A percentile compares a stretch with the other conserved stretches of the same genome.
Evolutionary conservation across 192 early-diverging fungal genomes (phyloP).

Genomic region (Gigaspora rosea): DNA sequence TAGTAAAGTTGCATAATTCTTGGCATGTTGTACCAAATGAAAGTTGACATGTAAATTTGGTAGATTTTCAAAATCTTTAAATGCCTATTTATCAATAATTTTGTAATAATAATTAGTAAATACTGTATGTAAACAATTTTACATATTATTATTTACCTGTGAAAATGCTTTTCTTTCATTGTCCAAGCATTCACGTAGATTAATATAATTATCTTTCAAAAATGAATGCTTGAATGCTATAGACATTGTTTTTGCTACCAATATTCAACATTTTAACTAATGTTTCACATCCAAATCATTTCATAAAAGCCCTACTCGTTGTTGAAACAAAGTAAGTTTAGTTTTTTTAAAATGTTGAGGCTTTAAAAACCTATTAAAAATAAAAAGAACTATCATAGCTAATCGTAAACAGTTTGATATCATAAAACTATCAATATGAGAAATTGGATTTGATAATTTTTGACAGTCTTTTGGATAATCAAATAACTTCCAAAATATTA

Average conservation of each 20-base stretch:
- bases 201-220: neutral
- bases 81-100: too few relatives aligned
- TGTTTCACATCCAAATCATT: neutral
- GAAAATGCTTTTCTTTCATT: neutral
- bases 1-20: too few relatives aligned
- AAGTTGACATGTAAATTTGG: too few relatives aligned
- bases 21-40: too few relatives aligned
- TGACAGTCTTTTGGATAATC: neutral
- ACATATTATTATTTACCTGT: neutral
- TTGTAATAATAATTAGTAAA: too few relatives aligned
- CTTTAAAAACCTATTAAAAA: neutral
- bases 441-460: neutral
- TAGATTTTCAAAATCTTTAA: too few relatives aligned
- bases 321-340: neutral
- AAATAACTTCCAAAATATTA: neutral
- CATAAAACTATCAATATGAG: neutral
- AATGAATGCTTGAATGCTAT: neutral
- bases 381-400: neutral
- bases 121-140: too few relatives aligned
- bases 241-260: neutral
- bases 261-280: neutral
- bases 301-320: neutral
- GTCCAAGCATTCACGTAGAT: neutral
- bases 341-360: neutral
- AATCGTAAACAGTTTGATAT: neutral